A percentile compares a stretch with the other conserved stretches of the same genome.
Evolutionary conservation across 2,329 filamentous ascomycete species (phyloP).

Genomic region (Aspergillus sp.): DNA sequence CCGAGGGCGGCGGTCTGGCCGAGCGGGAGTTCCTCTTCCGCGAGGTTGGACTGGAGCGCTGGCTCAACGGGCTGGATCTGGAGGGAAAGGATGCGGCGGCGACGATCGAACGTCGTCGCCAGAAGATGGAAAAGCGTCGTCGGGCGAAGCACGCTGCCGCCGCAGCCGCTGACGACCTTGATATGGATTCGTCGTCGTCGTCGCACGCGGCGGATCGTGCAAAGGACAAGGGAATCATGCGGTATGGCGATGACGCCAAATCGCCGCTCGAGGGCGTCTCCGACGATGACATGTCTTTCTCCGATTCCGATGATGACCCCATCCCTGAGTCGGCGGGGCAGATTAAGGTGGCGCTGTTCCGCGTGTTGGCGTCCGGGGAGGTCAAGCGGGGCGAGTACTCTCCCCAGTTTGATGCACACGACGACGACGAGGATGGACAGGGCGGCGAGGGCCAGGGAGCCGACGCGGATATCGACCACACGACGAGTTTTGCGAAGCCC

Average conservation of each 20-base stretch:
- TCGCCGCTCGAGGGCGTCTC: constrained; percentile 71
- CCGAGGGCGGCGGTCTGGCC: constrained; percentile 88
- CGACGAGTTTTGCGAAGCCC: constrained; percentile 94
- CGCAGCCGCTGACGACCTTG: constrained; percentile 53
- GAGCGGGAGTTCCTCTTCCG: constrained; percentile 97
- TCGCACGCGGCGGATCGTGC: constrained; percentile 21
- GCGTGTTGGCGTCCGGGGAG: constrained; percentile 90
- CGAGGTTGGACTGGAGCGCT: constrained; percentile 91
- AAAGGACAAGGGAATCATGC: constrained; percentile 59
- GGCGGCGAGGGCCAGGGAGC: constrained; percentile 55
- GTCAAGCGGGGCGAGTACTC: constrained; percentile 98
- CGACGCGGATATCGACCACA: constrained; percentile 88
- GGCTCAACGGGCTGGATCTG: constrained; percentile 95
- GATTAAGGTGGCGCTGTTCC: constrained; percentile 96
- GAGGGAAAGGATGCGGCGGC: constrained; percentile 87
- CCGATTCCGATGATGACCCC: constrained; percentile 80
- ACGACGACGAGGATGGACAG: constrained; percentile 75
- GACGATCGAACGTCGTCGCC: constrained; percentile 64
- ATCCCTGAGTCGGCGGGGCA: constrained; percentile 89
- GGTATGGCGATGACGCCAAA: constrained; percentile 75
- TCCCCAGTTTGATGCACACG: constrained; percentile 93
- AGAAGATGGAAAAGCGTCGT: constrained; percentile 77
- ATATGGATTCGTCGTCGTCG: constrained; percentile 28
- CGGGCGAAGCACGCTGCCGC: constrained; percentile 68
- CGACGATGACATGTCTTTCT: constrained; percentile 65